These are phyloP conservation scores for Lignosus rhinocerotis DNA, from an alignment of 1,284 basidiomycete genomes.

Conservation along the genomic window DNA sequence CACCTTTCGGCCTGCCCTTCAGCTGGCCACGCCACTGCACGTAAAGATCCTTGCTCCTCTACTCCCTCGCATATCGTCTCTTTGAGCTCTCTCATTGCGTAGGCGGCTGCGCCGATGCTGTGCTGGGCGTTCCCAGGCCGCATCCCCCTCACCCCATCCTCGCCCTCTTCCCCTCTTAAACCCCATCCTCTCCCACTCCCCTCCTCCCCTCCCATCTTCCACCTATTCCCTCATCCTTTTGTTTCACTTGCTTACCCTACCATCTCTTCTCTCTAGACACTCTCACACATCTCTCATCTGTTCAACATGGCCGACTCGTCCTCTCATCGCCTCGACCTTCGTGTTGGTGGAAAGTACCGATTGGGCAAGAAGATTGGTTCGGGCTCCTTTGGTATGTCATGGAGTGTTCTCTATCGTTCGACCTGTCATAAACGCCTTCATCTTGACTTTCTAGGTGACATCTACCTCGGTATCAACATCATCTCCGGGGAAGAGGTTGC, in stretches of 20 bases:
- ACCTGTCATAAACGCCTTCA: neutral
- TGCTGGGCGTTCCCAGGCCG: slow-evolving; percentile 25
- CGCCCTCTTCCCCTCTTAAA: slow-evolving; percentile 14
- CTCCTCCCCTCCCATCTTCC: slow-evolving; percentile 3
- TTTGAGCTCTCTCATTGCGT: slow-evolving; percentile 3
- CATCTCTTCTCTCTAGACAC: slow-evolving; percentile 3
- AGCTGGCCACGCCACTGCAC: slow-evolving; percentile 16
- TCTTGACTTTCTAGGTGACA: slow-evolving; percentile 72
- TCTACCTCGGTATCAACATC: slow-evolving; percentile 99
- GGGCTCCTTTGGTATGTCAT: slow-evolving; percentile 88
- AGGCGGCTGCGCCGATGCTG: slow-evolving; percentile 23
- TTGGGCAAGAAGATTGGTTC: slow-evolving; percentile 99
- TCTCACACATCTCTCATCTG: slow-evolving; percentile 4
- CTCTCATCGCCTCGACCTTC: slow-evolving; percentile 84
- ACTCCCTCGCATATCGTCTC: neutral
- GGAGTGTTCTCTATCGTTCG: neutral
- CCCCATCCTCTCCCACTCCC: slow-evolving; percentile 8
- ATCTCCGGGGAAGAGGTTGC: slow-evolving; percentile 99
- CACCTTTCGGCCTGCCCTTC: slow-evolving; percentile 16
- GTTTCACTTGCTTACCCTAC: neutral
- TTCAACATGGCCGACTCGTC: slow-evolving; percentile 64
- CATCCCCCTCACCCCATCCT: slow-evolving; percentile 16
- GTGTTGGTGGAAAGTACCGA: slow-evolving; percentile 97
- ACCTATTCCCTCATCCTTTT: neutral
- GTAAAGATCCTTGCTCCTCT: slow-evolving; percentile 17